Evolutionary conservation across 768 basidiomycete species (phyloP).

Genomic region (Amanita phalloides): DNA sequence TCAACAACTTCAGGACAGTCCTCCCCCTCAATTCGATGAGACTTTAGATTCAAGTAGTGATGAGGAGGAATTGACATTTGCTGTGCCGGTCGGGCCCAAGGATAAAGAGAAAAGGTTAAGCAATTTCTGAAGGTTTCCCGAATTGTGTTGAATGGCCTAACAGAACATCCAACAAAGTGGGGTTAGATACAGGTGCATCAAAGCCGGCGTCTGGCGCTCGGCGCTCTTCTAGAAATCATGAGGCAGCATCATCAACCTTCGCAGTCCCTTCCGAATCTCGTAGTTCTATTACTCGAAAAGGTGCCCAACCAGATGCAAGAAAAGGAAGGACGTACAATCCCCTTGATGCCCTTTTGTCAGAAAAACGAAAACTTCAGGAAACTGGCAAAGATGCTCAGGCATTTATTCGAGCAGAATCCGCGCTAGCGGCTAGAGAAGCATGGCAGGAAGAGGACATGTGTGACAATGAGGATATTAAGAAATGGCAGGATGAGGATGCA

Average conservation of each 20-base stretch:
- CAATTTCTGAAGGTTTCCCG: neutral
- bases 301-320: neutral
- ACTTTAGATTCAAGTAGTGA: slow-evolving; percentile 43
- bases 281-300: neutral
- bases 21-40: slow-evolving; percentile 24
- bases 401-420: slow-evolving; percentile 34
- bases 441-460: slow-evolving; percentile 22
- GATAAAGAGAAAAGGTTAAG: neutral
- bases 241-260: neutral
- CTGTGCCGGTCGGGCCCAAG: slow-evolving; percentile 1
- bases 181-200: neutral
- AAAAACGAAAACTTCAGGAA: slow-evolving; percentile 32
- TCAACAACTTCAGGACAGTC: slow-evolving; percentile 34
- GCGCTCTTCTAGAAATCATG: neutral
- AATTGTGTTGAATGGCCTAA: neutral
- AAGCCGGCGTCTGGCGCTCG: neutral
- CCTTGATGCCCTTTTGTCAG: slow-evolving; percentile 41
- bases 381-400: slow-evolving; percentile 29
- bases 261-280: neutral
- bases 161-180: neutral
- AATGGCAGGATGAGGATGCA: slow-evolving; percentile 26
- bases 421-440: slow-evolving; percentile 19
- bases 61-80: slow-evolving; percentile 21
- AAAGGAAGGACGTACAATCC: slow-evolving; percentile 29
- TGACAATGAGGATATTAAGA: neutral